phyloP scores from a whole-genome alignment of 75 land plant species.

The Picea sitchensis region DNA sequence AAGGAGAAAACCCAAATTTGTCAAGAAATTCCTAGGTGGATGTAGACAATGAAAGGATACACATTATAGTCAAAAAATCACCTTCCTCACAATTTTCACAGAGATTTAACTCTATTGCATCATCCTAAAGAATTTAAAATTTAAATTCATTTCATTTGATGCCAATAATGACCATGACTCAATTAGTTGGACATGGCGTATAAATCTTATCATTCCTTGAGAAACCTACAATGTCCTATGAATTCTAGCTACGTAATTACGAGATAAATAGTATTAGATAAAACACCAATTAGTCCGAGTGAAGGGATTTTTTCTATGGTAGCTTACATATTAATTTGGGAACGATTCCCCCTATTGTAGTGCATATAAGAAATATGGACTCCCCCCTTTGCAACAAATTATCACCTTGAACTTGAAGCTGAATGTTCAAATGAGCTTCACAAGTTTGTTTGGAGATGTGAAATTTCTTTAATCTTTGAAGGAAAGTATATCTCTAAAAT shows the following conservation, averaged over 20 bases:
- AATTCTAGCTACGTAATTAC: not conserved
- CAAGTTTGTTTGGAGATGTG: no score
- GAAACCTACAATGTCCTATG: constrained; percentile 2
- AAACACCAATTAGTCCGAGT: not conserved
- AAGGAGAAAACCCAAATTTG: constrained; percentile 20
- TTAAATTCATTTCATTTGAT: not conserved
- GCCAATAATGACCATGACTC: not conserved
- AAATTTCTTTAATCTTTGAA: no score
- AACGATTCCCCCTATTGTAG: no score
- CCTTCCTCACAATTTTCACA: not conserved
- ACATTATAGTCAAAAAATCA: constrained; percentile 29
- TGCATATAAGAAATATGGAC: no score
- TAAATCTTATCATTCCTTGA: not conserved
- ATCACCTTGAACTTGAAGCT: no score
- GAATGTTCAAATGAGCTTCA: no score
- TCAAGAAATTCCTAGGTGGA: constrained; percentile 18
- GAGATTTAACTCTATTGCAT: not conserved
- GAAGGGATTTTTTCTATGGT: no score
- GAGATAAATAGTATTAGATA: not conserved
- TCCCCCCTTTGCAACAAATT: no score
- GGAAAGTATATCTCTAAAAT: no score
- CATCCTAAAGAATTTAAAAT: constrained; percentile 25
- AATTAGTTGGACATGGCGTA: not conserved
- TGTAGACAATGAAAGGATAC: constrained; percentile 23
- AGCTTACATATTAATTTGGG: no score